Base-by-base conservation (phyloP, 129 eudicot genomes). In the Saposhnikovia divaricata region DNA sequence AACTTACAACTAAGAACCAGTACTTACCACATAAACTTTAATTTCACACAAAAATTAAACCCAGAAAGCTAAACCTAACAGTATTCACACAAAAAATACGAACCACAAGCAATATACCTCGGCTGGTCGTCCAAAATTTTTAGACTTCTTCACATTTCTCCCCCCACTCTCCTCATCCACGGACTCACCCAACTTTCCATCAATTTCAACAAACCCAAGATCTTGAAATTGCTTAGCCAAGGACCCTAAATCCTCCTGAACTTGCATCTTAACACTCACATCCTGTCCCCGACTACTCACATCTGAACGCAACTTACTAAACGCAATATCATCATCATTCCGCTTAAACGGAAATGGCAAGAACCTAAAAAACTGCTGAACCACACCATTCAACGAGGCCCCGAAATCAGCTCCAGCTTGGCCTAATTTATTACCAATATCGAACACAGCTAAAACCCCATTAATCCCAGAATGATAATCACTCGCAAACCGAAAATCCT, bases 371-470 rank as follows among this genome's bases (percentile, higher is more conserved):
- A 95, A 66, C 76, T 95, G 98, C 71, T 90, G 92, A 63, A 89
- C 96, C 76, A 88, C 79, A 48, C 97, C 94, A 82, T 89, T 92
- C 75, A 95, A 81, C 73, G 89, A 80, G 0, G 94, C 94, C 85
- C 98, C 97, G 74, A 95, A 89, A 9, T 95, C 98, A 18, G 87
- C 90, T 75, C 97, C 98, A 68, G 89, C 98, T 77, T 95, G 96
- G 63, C 98, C 96, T 81, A 95, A 85, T 57, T 78, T 92, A 79
- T 78, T 89, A 28, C 98, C 98, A 39, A 95, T 86, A 80, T 95
- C 96, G 45, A 91, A 82, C 70, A 93, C 83, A 7, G 91, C 92
- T 12, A 89, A 87, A 57, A 93, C 98, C 37, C 97, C 97, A 74
- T 85, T 79, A 53, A 89, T 81, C 6, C 87, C 88, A 39, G 88